Conservation (phyloP, 164 flowering plant genomes). For the Chimonanthus praecox region DNA sequence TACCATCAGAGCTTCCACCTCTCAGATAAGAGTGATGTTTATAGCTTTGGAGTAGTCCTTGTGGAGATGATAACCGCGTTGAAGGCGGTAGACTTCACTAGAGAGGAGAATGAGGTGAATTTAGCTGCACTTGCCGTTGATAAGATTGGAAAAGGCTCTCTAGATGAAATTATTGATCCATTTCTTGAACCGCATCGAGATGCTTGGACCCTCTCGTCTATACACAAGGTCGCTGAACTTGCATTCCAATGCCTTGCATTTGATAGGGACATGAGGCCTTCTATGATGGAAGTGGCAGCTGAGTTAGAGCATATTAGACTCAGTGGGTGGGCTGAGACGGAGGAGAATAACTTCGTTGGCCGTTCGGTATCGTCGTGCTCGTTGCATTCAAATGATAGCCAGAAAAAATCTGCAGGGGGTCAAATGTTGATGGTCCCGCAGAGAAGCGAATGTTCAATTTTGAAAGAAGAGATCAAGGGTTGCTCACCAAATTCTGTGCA, state of each 20-base stretch:
- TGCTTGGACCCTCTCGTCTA: slow-evolving; percentile 45
- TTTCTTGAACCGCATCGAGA: slow-evolving; percentile 41
- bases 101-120: slow-evolving; percentile 61
- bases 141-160: slow-evolving; percentile 53
- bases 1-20: slow-evolving; percentile 84
- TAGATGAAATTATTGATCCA: slow-evolving; percentile 77
- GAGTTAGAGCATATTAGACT: slow-evolving; percentile 61
- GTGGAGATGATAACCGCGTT: slow-evolving; percentile 78
- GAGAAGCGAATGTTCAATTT: slow-evolving; percentile 17
- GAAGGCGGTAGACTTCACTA: slow-evolving; percentile 66
- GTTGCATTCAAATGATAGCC: slow-evolving; percentile 32
- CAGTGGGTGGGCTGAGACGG: slow-evolving; percentile 26
- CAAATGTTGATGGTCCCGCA: slow-evolving; percentile 24
- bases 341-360: slow-evolving; percentile 16
- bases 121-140: slow-evolving; percentile 69
- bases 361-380: slow-evolving; percentile 33
- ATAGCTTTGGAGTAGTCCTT: slow-evolving; percentile 91
- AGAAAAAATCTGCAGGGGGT: slow-evolving; percentile 19
- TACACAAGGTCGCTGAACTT: slow-evolving; percentile 73
- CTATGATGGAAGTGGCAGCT: slow-evolving; percentile 79
- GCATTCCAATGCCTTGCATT: slow-evolving; percentile 89
- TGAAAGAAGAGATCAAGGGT: slow-evolving; percentile 35
- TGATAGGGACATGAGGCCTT: slow-evolving; percentile 81
- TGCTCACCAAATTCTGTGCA: slow-evolving; percentile 73
- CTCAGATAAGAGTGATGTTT: slow-evolving; percentile 87